Evolutionary conservation across 2,329 filamentous ascomycete genomes (phyloP), one percentile per base, ranked within the genome.

Genomic region (Chaetomium strumarium): DNA sequence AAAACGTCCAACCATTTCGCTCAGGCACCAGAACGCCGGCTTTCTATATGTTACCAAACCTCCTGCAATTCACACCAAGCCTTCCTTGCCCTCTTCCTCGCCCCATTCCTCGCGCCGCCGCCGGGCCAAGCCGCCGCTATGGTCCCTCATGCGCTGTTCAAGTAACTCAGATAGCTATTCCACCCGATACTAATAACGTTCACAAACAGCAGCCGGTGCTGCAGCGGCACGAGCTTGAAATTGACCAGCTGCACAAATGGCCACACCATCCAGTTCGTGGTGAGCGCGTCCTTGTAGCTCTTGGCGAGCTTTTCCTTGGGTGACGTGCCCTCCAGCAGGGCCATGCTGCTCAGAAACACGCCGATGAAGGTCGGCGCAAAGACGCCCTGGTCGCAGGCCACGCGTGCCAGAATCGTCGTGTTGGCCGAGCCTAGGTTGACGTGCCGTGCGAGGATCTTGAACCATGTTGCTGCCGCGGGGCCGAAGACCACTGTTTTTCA

Each of bases 191-290:
- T 88, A 49, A 96, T 77, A 46, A 95, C 69, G 65, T 96, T 96
- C 62, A 95, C 91, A 56, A 95, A 85, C 62, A 96, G 73, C 39
- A 96, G 81, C 54, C 90, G 80, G 70, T 92, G 84, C 66, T 95
- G 81, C 57, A 95, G 75, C 45, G 91, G 91, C 58, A 96, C 80
- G 58, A 93, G 79, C 64, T 86, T 86, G 73, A 96, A 96, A 75
- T 96, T 96, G 65, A 85, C 77, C 49, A 85, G 75, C 74, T 96
- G 91, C 51, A 95, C 89, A 58, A 77, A 75, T 3, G 91, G 91
- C 91, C 91, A 96, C 51, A 96, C 70, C 74, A 89, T 80, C 78
- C 89, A 90, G 74, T 96, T 96, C 67, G 88, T 85, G 68, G 79
- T 79, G 64, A 96, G 79, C 31, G 88, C 87, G 12, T 80, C 76